Evolutionary conservation across 2,329 filamentous ascomycete genomes (phyloP).

Genomic region (Aspergillus thermomutatus): DNA sequence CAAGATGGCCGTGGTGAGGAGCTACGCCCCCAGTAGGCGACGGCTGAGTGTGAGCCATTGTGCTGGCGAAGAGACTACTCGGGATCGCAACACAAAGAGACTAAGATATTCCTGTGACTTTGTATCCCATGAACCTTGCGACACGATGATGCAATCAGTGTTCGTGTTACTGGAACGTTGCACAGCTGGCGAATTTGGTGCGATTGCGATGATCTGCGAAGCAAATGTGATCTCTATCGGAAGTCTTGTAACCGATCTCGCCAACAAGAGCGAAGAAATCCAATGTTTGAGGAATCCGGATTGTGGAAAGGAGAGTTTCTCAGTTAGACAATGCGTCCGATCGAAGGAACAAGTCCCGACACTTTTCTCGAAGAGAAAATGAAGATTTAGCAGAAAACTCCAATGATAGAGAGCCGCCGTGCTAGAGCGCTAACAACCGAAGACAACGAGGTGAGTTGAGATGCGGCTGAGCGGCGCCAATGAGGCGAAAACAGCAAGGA

Average conservation of each 20-base stretch:
- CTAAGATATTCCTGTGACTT: constrained; percentile 9
- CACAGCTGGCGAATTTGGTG: constrained; percentile 14
- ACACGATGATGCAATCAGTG: constrained; percentile 32
- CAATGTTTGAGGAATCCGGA: neutral
- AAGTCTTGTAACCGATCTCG: neutral
- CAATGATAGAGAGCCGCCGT: neutral
- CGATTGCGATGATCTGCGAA: neutral
- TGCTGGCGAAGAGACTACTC: constrained; percentile 12
- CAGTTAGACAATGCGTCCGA: neutral
- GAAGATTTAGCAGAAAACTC: neutral
- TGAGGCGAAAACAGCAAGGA: constrained; percentile 5
- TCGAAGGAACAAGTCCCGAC: neutral
- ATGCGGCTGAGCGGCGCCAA: neutral
- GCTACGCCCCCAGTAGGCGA: constrained; percentile 74
- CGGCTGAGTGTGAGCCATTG: constrained; percentile 74
- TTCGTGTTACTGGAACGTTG: constrained; percentile 17
- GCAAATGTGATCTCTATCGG: neutral
- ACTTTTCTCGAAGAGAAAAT: neutral
- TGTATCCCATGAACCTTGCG: constrained; percentile 19
- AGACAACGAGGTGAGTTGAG: constrained; percentile 1
- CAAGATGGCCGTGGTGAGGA: constrained; percentile 52
- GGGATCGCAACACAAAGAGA: constrained; percentile 7
- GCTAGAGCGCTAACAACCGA: constrained; percentile 1
- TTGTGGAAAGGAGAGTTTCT: neutral
- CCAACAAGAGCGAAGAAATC: neutral